Base-by-base conservation (phyloP, 2,329 filamentous ascomycete species). In the Venturia carpophila region DNA sequence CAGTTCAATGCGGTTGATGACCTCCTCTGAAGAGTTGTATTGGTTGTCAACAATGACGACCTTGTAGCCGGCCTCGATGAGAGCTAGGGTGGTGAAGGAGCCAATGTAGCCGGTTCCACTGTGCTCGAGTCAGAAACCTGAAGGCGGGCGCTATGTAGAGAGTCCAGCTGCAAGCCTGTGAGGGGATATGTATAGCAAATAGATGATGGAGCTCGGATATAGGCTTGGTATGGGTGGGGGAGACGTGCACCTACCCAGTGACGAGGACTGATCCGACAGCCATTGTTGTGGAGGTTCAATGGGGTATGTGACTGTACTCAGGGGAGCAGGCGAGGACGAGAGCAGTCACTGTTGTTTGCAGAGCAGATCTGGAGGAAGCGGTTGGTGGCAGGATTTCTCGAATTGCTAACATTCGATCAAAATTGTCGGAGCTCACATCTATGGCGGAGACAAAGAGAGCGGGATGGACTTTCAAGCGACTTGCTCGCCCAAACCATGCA, bases 71-170 rank as follows among this genome's bases (percentile, higher is more conserved):
- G 94, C 90, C 75, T 97, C 84, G 70, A 99, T 90, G 34, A 99
- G 90, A 64, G 92, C 88, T 63, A 99, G 87, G 65, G 90, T 83
- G 68, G 94, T 99, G 83, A 97, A 97, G 62, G 93, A 97, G 76
- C 94, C 94, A 78, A 99, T 99, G 83, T 99, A 99, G 81, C 94
- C 94, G 69, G 92, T 96, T 74, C 94, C 94, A 84, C 94, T 97
- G 69, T 65, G 60, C 24, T 67, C 21, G 69, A 69, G 37, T 62
- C 42, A 62, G 62, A 30, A 30, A 47, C 37, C 1, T 11, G n/a
- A 64, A 66, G 67, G 71, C 70, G 70, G 71, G 71, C 69, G 69
- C 67, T 42, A 63, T 52, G 65, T 69, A 69, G 72, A 72, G 67
- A 71, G 66, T 60, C 10, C 47, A 56, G 37, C 24, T 30, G 66